Base-by-base conservation (phyloP, 192 early-diverging fungal genomes). In the Umbelopsis vinacea region DNA sequence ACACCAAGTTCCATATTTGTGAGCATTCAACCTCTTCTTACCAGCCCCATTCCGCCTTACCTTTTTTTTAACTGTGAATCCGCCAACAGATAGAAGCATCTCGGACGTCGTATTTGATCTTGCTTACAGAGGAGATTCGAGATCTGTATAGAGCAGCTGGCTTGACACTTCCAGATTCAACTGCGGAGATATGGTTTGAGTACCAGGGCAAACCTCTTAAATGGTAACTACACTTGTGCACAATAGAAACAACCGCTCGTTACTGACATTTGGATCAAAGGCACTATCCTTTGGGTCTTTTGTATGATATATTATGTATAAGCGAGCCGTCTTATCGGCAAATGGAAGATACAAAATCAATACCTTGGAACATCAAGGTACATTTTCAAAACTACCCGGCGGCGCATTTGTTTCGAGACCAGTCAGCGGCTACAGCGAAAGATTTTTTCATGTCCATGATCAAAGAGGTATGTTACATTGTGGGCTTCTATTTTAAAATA, bases 361-460 rank as follows among this genome's bases (percentile, higher is more conserved):
- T 92, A 24, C 95, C 95, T 11, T 96, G 95, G 95, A 72, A 84
- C 5, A 78, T 96, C 17, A 93, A 85, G 11, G 74, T 95, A n/a
- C 92, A 93, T 77, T 89, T 92, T 68, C 76, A 87, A 54, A 84
- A 87, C 66, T 94, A 92, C 68, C 95, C 95, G 3, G 78, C 69
- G 2, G 85, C 87, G 54, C 88, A 88, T 60, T 67, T 96, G 40
- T 85, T 95, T 50, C 79, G 84, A 14, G 74, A 71, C n/a, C 87
- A 88, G 14, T 77, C 82, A 8, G 74, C 81, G 8, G 85, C 90
- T 52, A 78, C 77, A 1, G 87, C 87, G 66, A 87, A 87, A 38
- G 92, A 94, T 70, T 92, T 91, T 76, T 93, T 89, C 74, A 96
- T 96, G 93, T 89, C 93, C 12, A 89, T 91, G 88, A 84, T 93